These are phyloP conservation scores for Torulaspora delbrueckii DNA, from an alignment of 805 yeast species.

Conservation along the genomic window DNA sequence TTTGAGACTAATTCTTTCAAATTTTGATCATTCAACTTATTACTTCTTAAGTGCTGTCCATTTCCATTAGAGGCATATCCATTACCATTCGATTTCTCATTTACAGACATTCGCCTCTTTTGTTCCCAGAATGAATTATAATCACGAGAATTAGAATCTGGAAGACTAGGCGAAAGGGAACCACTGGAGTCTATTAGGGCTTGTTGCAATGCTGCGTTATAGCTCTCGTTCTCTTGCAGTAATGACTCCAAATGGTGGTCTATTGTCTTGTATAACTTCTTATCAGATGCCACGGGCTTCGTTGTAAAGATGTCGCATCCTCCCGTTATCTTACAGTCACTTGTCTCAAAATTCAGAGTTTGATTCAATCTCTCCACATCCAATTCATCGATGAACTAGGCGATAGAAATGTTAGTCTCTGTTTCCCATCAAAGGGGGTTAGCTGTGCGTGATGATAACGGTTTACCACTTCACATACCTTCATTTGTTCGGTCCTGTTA, in stretches of 20 bases:
- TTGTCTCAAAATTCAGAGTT: slow-evolving; percentile 71
- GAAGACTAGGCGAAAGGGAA: slow-evolving; percentile 10
- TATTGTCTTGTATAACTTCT: slow-evolving; percentile 80
- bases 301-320: slow-evolving; percentile 93
- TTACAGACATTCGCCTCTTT: slow-evolving; percentile 39
- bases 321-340: slow-evolving; percentile 73
- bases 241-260: slow-evolving; percentile 69
- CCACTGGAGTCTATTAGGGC: slow-evolving; percentile 17
- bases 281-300: slow-evolving; percentile 85
- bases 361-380: slow-evolving; percentile 91
- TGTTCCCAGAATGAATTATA: slow-evolving; percentile 38
- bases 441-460: neutral
- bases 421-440: neutral
- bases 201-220: slow-evolving; percentile 33
- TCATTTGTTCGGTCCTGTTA: slow-evolving; percentile 1
- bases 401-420: slow-evolving; percentile 3
- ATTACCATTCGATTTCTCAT: slow-evolving; percentile 24
- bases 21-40: slow-evolving; percentile 35
- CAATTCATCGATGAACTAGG: slow-evolving; percentile 82
- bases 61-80: slow-evolving; percentile 3
- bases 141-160: slow-evolving; percentile 17
- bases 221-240: slow-evolving; percentile 36
- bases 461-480: slow-evolving; percentile 2
- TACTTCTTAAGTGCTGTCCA: slow-evolving; percentile 18
- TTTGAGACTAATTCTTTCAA: slow-evolving; percentile 32